phyloP scores from a whole-genome alignment of 208 protist genomes.

The Leishmania major region DNA sequence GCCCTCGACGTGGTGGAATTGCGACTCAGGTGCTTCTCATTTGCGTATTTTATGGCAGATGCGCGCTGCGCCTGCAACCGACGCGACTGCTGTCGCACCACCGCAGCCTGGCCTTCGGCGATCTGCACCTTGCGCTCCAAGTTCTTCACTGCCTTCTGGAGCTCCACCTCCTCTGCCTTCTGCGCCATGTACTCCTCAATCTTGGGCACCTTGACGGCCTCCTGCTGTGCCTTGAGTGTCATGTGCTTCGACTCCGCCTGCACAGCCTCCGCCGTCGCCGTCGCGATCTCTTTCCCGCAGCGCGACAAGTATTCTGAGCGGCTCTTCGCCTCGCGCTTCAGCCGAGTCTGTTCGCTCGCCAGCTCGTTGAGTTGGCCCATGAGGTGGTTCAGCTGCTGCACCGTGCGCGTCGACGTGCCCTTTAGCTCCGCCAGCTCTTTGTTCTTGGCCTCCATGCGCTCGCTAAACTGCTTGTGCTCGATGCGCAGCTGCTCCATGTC shows the following conservation, averaged over 20 bases:
- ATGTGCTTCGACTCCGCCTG: conserved; percentile 74
- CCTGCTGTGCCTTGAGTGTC: conserved; percentile 79
- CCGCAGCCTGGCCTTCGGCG: conserved; percentile 68
- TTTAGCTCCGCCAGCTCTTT: conserved; percentile 94
- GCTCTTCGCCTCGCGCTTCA: conserved; percentile 88
- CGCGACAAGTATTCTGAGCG: conserved; percentile 74
- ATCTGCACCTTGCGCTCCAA: conserved; percentile 94
- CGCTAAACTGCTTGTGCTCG: conserved; percentile 95
- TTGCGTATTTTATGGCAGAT: conserved; percentile 42
- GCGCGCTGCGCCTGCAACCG: conserved; percentile 38
- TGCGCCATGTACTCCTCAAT: conserved; percentile 95
- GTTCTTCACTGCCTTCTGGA: conserved; percentile 87
- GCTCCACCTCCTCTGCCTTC: conserved; percentile 91
- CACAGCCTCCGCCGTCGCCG: conserved; percentile 70
- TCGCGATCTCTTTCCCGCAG: conserved; percentile 63
- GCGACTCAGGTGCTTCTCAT: conserved; percentile 20
- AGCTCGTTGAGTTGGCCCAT: conserved; percentile 89
- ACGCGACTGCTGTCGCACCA: conserved; percentile 66
- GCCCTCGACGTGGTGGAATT: neutral
- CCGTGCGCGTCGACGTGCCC: conserved; percentile 92
- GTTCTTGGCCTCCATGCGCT: conserved; percentile 95
- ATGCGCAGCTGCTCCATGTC: conserved; percentile 97
- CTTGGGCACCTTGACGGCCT: conserved; percentile 91
- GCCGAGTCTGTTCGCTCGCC: conserved; percentile 75
- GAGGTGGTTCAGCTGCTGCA: conserved; percentile 91